These are phyloP conservation scores for Fusarium sp. DNA, from an alignment of 2,329 filamentous ascomycete species.

Conservation along the genomic window DNA sequence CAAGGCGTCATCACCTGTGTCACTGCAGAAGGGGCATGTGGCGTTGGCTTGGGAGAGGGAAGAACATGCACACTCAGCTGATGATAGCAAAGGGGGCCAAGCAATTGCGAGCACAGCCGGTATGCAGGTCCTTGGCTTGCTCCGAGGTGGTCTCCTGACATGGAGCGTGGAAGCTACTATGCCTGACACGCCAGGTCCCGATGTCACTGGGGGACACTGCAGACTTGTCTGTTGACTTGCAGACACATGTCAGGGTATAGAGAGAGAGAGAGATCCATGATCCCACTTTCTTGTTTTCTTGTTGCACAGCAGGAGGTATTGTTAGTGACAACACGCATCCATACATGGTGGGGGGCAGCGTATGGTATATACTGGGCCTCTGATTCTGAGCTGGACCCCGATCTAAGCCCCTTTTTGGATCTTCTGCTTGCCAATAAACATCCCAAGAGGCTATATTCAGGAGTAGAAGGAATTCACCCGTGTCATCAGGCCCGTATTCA, in stretches of 20 bases:
- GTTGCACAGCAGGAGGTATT: slow-evolving; percentile 40
- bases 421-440: slow-evolving; percentile 13
- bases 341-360: slow-evolving; percentile 27
- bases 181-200: slow-evolving; percentile 22
- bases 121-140: slow-evolving; percentile 5
- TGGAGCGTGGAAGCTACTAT: neutral
- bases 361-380: slow-evolving; percentile 27
- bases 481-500: slow-evolving; percentile 15
- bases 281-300: slow-evolving; percentile 25
- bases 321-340: slow-evolving; percentile 30
- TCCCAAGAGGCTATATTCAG: slow-evolving; percentile 1
- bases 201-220: slow-evolving; percentile 17
- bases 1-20: slow-evolving; percentile 32
- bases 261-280: slow-evolving; percentile 10
- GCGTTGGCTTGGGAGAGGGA: slow-evolving; percentile 15
- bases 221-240: neutral
- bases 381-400: slow-evolving; percentile 26
- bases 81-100: slow-evolving; percentile 27
- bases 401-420: slow-evolving; percentile 11
- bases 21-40: slow-evolving; percentile 25
- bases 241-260: slow-evolving; percentile 1
- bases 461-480: neutral
- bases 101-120: slow-evolving; percentile 32
- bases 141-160: slow-evolving; percentile 4
- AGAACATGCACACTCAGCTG: slow-evolving; percentile 32